These are phyloP conservation scores for Trypanosoma theileri DNA, from an alignment of 208 protist species.

Conservation along the genomic window DNA sequence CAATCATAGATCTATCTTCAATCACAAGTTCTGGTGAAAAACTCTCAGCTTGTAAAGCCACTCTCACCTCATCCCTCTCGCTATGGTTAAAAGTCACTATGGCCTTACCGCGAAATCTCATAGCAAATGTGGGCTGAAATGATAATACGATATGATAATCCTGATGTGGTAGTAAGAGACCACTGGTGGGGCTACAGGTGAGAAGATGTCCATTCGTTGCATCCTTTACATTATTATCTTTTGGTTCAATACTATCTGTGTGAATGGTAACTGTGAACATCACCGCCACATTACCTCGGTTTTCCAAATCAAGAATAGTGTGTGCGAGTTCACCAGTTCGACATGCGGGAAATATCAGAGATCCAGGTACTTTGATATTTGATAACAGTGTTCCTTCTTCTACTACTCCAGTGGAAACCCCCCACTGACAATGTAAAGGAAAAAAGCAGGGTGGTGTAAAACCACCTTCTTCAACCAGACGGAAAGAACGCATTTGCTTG, in stretches of 20 bases:
- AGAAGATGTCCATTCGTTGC: slow-evolving; percentile 31
- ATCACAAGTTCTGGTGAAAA: slow-evolving; percentile 38
- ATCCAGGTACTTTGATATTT: not conserved
- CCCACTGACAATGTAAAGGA: slow-evolving; percentile 47
- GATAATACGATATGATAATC: slow-evolving; percentile 57
- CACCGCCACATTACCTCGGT: slow-evolving; percentile 47
- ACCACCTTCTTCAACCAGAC: slow-evolving; percentile 56
- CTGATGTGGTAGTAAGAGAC: slow-evolving; percentile 53
- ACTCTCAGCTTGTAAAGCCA: slow-evolving; percentile 62
- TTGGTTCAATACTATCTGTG: slow-evolving; percentile 30
- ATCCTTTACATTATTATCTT: slow-evolving; percentile 6
- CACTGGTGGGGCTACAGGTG: slow-evolving; percentile 45
- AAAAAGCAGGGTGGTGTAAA: slow-evolving; percentile 86
- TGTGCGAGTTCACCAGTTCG: slow-evolving; percentile 45
- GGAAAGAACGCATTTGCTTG: slow-evolving; percentile 85
- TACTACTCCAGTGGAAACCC: not conserved
- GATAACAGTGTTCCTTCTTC: slow-evolving; percentile 16
- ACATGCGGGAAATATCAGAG: slow-evolving; percentile 51
- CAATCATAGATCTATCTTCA: slow-evolving; percentile 38
- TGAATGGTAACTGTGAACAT: slow-evolving; percentile 56
- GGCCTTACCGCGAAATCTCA: slow-evolving; percentile 52
- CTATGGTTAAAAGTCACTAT: slow-evolving; percentile 43
- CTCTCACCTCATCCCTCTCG: slow-evolving; percentile 28
- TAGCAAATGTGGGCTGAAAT: slow-evolving; percentile 46
- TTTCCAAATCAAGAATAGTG: slow-evolving; percentile 67